These are phyloP conservation scores for Phytophthora chlamydospora DNA, from an alignment of 352 stramenopile species.

Conservation along the genomic window DNA sequence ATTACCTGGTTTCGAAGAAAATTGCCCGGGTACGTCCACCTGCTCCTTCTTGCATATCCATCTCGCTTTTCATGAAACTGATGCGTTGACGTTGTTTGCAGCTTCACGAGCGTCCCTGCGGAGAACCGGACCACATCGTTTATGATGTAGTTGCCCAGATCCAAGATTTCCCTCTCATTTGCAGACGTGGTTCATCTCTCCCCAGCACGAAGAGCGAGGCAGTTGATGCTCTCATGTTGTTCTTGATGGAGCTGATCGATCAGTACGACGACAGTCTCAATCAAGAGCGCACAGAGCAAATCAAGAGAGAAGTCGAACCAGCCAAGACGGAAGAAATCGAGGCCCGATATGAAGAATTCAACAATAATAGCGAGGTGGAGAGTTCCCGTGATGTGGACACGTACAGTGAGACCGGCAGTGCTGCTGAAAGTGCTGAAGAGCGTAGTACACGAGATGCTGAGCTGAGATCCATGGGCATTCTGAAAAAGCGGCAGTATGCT, in stretches of 20 bases:
- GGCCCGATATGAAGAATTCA: background rate
- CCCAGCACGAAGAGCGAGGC: conserved; percentile 43
- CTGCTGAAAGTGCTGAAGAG: background rate
- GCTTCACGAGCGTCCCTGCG: conserved; percentile 29
- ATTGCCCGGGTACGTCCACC: conserved; percentile 48
- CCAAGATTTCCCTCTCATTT: conserved; percentile 45
- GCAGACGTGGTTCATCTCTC: conserved; percentile 28
- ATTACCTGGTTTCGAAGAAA: conserved; percentile 46
- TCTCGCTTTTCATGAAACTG: conserved; percentile 8
- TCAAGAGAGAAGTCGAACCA: conserved; percentile 15
- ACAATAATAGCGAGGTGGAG: conserved; percentile 6
- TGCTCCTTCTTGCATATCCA: background rate
- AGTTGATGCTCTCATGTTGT: conserved; percentile 49
- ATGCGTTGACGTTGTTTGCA: conserved; percentile 19
- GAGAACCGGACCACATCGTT: conserved; percentile 19
- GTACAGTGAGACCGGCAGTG: conserved; percentile 4
- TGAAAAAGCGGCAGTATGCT: conserved; percentile 44
- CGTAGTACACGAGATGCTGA: conserved; percentile 17
- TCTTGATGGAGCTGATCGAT: conserved; percentile 45
- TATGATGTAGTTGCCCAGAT: conserved; percentile 50
- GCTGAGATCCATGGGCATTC: conserved; percentile 31
- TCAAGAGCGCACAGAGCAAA: conserved; percentile 20
- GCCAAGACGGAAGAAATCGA: conserved; percentile 8
- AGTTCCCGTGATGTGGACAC: background rate
- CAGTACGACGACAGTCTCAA: conserved; percentile 41